Evolutionary conservation across 768 basidiomycete genomes (phyloP).

Genomic region (Russula sp.): DNA sequence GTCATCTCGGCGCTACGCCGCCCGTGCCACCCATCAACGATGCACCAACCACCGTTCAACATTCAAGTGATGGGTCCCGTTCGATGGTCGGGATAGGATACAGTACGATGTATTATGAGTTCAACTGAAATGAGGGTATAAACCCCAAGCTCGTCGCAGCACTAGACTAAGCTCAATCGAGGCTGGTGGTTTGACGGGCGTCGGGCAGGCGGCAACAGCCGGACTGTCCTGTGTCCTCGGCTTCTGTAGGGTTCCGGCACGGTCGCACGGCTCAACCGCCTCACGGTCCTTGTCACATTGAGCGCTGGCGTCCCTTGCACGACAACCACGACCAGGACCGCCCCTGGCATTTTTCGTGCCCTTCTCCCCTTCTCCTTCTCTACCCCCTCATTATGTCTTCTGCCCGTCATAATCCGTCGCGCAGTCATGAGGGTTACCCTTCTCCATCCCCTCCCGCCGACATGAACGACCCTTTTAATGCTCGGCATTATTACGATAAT

Average conservation of each 20-base stretch:
- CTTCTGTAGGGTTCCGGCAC: background rate
- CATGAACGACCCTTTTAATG: slow-evolving; percentile 62
- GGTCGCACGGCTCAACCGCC: background rate
- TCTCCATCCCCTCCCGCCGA: slow-evolving; percentile 56
- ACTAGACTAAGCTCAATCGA: background rate
- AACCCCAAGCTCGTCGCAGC: background rate
- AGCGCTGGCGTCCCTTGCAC: slow-evolving; percentile 3
- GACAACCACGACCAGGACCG: slow-evolving; percentile 23
- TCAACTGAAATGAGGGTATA: too few relatives aligned
- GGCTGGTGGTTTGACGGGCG: background rate
- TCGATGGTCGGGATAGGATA: too few relatives aligned
- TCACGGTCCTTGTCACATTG: slow-evolving; percentile 2
- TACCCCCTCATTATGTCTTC: slow-evolving; percentile 37
- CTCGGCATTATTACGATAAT: slow-evolving; percentile 60
- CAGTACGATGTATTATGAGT: too few relatives aligned
- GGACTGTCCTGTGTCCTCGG: background rate
- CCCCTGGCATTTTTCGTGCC: slow-evolving; percentile 7
- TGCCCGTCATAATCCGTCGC: slow-evolving; percentile 55
- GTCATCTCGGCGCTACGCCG: too few relatives aligned
- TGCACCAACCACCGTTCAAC: too few relatives aligned
- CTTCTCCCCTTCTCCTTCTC: slow-evolving; percentile 1
- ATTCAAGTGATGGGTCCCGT: too few relatives aligned
- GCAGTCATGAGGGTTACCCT: slow-evolving; percentile 60
- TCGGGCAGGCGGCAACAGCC: background rate
- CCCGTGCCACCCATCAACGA: slow-evolving; percentile 6